These are phyloP conservation scores for Rhizoctonia solani DNA, from an alignment of 1,284 basidiomycete genomes.

Conservation along the genomic window DNA sequence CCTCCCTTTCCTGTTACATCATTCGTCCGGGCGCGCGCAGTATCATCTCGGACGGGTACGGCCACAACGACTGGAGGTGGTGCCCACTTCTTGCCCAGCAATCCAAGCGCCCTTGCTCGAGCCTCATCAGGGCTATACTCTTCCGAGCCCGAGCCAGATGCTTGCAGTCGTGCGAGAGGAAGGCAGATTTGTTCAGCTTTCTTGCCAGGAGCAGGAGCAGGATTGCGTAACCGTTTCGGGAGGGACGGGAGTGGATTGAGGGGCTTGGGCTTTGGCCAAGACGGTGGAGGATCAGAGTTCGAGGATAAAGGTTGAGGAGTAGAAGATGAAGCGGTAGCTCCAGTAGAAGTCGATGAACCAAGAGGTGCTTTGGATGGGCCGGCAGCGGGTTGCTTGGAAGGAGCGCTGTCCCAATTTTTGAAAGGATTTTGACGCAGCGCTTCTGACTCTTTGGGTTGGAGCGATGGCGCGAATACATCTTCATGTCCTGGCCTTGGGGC, in stretches of 20 bases:
- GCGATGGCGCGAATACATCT: slow-evolving; percentile 47
- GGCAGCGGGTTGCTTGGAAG: slow-evolving; percentile 36
- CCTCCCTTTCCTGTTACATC: not conserved
- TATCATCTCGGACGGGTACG: slow-evolving; percentile 26
- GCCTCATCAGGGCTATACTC: slow-evolving; percentile 78
- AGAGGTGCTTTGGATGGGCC: slow-evolving; percentile 40
- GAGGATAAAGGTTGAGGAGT: slow-evolving; percentile 37
- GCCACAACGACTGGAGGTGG: slow-evolving; percentile 53
- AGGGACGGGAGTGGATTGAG: slow-evolving; percentile 13
- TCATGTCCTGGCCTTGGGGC: slow-evolving; percentile 41
- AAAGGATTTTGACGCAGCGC: slow-evolving; percentile 59
- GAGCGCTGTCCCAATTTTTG: slow-evolving; percentile 52
- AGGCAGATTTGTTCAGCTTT: slow-evolving; percentile 71
- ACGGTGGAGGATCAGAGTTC: not conserved
- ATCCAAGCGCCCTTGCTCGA: slow-evolving; percentile 73
- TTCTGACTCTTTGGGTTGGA: slow-evolving; percentile 49
- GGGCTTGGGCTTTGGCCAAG: slow-evolving; percentile 29
- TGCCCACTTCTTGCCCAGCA: slow-evolving; percentile 79
- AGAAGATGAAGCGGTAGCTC: slow-evolving; percentile 28
- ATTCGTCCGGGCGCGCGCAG: not conserved
- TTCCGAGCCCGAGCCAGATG: slow-evolving; percentile 43
- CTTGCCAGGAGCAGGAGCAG: slow-evolving; percentile 61
- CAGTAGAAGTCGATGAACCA: slow-evolving; percentile 42
- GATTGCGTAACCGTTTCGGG: slow-evolving; percentile 30
- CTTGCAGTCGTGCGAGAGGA: slow-evolving; percentile 36